Evolutionary conservation across 495 filamentous ascomycete species (phyloP), one percentile per base, ranked within the genome.

Genomic region (Penicillium taxi): DNA sequence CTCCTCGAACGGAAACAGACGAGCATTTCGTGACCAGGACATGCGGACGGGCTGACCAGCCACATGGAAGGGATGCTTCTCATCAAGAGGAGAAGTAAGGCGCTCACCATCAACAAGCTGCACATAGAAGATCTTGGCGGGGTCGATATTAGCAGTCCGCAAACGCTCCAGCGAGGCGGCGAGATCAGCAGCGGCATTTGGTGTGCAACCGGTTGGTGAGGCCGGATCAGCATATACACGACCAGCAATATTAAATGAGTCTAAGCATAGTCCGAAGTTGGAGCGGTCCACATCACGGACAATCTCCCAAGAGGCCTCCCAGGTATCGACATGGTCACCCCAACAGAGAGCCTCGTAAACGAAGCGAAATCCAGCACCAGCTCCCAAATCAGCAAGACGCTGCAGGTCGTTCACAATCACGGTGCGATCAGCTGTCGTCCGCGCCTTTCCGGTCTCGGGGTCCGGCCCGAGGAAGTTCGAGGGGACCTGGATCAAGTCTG

Each of bases 221-320:
- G 77, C 60, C 0, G 81, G 82, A 44, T 91, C 82, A 1, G 80
- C 84, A 46, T 78, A 91, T 16, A 85, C 73, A 22, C 80, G 66
- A 1, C 75, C 84, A 1, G 80, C 79, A 28, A 88, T 84, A 60
- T 91, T 86, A 58, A 84, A 91, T 0, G 81, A 84, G 60, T 89
- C 84, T 11, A 89, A 68, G 58, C 82, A 87, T 35, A 85, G 61
- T 7, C 84, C 85, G 44, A 89, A 84, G 58, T 88, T 89, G 11
- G 70, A 66, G 3, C 82, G 60, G 51, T 86, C 58, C 25, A 87
- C 82, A 12, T 52, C 56, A 32, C 66, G 49, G 0, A 86, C 77
- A n/a, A 88, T 58, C 17, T 80, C 70, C 77, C 80, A 91, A 37
- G 70, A 75, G 21, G 62, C 60, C 50, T 89, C 81, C 85, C 84